phyloP scores from a whole-genome alignment of 495 filamentous ascomycete genomes.

The Copromyces sp. region DNA sequence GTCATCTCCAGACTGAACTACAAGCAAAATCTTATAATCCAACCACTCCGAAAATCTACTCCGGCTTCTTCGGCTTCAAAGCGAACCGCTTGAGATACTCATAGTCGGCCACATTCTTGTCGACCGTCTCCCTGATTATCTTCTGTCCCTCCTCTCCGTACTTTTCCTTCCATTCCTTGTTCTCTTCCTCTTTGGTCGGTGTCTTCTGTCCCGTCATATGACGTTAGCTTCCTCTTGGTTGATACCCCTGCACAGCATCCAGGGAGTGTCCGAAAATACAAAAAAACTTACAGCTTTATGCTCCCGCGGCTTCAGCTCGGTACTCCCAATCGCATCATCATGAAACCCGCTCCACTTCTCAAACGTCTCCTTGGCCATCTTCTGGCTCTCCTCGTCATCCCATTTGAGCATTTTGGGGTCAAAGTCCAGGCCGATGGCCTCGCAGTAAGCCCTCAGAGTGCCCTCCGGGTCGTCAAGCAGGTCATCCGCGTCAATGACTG shows the following conservation, averaged over 20 bases:
- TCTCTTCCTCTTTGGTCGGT: conserved; percentile 48
- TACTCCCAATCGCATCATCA: conserved; percentile 80
- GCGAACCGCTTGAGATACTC: conserved; percentile 87
- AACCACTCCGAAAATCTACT: not conserved
- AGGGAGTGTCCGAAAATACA: not conserved
- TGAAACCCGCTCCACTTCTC: conserved; percentile 97
- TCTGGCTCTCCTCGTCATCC: conserved; percentile 61
- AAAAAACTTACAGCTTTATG: conserved; percentile 51
- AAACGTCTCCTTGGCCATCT: conserved; percentile 56
- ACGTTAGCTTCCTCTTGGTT: not conserved
- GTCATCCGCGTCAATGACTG: conserved; percentile 91
- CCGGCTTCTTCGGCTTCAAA: conserved; percentile 27
- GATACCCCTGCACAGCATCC: not conserved
- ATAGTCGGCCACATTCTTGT: conserved; percentile 75
- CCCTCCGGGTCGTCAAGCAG: conserved; percentile 70
- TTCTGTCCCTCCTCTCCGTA: conserved; percentile 69
- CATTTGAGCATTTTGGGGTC: conserved; percentile 66
- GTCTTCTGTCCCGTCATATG: conserved; percentile 20
- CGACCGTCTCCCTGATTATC: conserved; percentile 64
- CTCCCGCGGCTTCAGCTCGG: conserved; percentile 54
- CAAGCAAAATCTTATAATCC: not conserved
- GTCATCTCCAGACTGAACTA: too few relatives aligned
- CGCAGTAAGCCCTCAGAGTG: conserved; percentile 68
- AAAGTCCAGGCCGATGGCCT: conserved; percentile 65
- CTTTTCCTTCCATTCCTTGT: conserved; percentile 71